phyloP scores from a whole-genome alignment of 345 rosid species.

The Erodium maritimum region DNA sequence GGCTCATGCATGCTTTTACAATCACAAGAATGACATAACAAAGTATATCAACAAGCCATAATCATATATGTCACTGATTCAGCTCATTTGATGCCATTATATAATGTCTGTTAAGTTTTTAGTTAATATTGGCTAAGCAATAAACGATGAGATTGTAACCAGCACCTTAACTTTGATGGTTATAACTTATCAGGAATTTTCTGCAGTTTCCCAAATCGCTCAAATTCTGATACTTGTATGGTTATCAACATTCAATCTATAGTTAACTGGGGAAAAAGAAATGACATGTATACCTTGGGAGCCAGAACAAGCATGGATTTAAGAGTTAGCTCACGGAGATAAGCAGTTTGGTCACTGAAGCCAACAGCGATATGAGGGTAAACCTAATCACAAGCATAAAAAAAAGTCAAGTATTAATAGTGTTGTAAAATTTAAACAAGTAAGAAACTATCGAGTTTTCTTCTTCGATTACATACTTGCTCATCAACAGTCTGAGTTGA shows the following conservation, averaged over 20 bases:
- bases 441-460: constrained; percentile 4
- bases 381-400: constrained; percentile 37
- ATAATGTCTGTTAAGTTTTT: too few species aligned
- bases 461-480: constrained; percentile 45
- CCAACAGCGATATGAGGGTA: constrained; percentile 92
- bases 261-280: neutral
- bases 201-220: neutral
- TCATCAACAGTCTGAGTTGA: constrained; percentile 84
- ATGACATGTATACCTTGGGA: constrained; percentile 54
- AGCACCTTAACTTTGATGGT: too few species aligned
- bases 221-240: neutral
- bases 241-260: neutral
- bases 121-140: too few species aligned
- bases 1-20: neutral
- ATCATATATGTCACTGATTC: too few species aligned
- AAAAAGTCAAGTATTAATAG: neutral
- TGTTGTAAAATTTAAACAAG: constrained; percentile 1
- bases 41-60: neutral
- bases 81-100: too few species aligned
- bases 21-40: neutral
- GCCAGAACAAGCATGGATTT: constrained; percentile 95
- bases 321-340: constrained; percentile 94
- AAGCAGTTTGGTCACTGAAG: constrained; percentile 81
- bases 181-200: neutral
- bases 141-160: too few species aligned